A percentile compares a stretch with the other conserved stretches of the same genome.
Conservation (phyloP, 768 basidiomycete species). For the Galerina sulciceps region DNA sequence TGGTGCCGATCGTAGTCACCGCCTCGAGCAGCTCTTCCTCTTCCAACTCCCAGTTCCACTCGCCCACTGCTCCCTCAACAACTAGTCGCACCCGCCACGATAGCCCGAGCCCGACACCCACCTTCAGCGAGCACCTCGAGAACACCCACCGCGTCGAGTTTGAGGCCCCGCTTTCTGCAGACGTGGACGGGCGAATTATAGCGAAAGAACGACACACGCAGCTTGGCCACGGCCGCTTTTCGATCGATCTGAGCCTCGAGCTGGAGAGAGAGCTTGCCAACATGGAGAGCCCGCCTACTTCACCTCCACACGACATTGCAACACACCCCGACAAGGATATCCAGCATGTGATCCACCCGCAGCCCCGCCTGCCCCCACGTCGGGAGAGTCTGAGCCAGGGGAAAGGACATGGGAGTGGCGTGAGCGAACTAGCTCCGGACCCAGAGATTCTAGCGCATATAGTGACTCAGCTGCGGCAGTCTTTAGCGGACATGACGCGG, state of each 20-base stretch:
- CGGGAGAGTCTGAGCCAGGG: neutral
- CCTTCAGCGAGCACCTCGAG: slow-evolving; percentile 31
- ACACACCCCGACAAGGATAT: neutral
- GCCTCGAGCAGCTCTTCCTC: slow-evolving; percentile 3
- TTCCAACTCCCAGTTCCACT: neutral
- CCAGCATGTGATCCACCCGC: slow-evolving; percentile 1
- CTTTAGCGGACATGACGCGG: slow-evolving; percentile 62
- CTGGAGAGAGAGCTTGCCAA: slow-evolving; percentile 75
- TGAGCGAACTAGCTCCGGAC: slow-evolving; percentile 53
- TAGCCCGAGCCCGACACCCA: slow-evolving; percentile 19
- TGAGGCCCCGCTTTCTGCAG: slow-evolving; percentile 39
- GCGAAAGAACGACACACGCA: slow-evolving; percentile 11
- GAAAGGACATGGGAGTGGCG: slow-evolving; percentile 1
- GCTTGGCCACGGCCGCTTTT: slow-evolving; percentile 39
- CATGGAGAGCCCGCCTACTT: slow-evolving; percentile 60
- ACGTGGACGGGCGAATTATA: slow-evolving; percentile 19
- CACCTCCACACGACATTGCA: slow-evolving; percentile 35
- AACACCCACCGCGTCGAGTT: slow-evolving; percentile 41
- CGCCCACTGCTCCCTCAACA: neutral
- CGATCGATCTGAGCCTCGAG: slow-evolving; percentile 81
- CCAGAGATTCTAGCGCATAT: slow-evolving; percentile 78
- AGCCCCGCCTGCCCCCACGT: neutral
- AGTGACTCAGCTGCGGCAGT: slow-evolving; percentile 71
- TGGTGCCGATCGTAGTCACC: neutral
- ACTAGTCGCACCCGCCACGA: neutral